Evolutionary conservation across 2,329 filamentous ascomycete genomes (phyloP).

Genomic region (Pestalotiopsis sp.): DNA sequence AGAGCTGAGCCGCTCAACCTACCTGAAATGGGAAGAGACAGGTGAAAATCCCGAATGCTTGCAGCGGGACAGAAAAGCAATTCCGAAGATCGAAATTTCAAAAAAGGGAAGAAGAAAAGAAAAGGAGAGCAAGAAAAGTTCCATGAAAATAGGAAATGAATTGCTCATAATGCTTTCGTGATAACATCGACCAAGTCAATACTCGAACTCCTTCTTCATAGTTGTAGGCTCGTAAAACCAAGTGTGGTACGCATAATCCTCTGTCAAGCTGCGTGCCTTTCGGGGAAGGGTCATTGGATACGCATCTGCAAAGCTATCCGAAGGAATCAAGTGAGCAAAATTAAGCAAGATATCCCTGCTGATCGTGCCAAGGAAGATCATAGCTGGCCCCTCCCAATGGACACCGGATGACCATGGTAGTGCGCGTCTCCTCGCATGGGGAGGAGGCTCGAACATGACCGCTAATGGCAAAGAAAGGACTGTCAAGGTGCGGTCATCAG

Average conservation of each 20-base stretch:
- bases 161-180: neutral
- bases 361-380: neutral
- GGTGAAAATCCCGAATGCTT: constrained; percentile 1
- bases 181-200: too few relatives aligned
- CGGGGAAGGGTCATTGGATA: too few relatives aligned
- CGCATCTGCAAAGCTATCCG: too few relatives aligned
- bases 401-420: neutral
- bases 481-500: neutral
- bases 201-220: too few relatives aligned
- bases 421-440: neutral
- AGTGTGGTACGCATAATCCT: too few relatives aligned
- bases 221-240: too few relatives aligned
- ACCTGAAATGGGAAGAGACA: neutral
- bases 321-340: neutral
- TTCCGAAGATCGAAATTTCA: neutral
- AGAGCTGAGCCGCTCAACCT: constrained; percentile 6
- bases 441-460: neutral
- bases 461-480: neutral
- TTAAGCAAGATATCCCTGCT: neutral
- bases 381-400: neutral
- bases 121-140: neutral
- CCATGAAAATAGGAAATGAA: neutral
- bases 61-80: neutral
- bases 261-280: too few relatives aligned
- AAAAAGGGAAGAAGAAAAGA: neutral